Conservation (phyloP, 768 basidiomycete genomes). For the Naganishia onofrii region DNA sequence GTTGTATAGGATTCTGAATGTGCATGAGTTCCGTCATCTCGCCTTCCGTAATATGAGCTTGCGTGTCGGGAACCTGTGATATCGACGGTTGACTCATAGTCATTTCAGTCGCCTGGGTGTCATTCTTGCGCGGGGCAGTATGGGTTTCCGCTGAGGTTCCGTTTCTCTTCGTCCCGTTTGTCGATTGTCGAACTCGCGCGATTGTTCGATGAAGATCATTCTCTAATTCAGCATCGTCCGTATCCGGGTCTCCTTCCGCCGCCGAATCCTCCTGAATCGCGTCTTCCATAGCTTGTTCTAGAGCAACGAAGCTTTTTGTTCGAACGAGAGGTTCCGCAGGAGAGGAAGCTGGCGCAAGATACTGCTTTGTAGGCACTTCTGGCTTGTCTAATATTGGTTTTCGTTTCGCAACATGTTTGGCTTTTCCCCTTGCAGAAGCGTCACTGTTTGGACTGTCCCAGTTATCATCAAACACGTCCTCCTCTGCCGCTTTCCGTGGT, state of each 20-base stretch:
- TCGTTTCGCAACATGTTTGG: neutral
- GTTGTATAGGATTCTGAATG: neutral
- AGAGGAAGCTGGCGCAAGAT: conserved; percentile 11
- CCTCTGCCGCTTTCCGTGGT: conserved; percentile 6
- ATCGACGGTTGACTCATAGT: neutral
- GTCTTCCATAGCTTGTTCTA: conserved; percentile 11
- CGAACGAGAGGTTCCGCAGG: neutral
- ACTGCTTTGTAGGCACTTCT: neutral
- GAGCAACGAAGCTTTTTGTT: neutral
- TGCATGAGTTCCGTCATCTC: neutral
- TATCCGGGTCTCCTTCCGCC: conserved; percentile 15
- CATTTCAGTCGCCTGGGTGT: neutral
- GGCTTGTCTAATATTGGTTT: neutral
- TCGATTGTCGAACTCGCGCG: neutral
- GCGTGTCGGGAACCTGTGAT: conserved; percentile 17
- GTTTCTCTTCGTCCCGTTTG: neutral
- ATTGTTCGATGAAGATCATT: conserved; percentile 5
- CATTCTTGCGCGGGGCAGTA: neutral
- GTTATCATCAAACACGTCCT: conserved; percentile 4
- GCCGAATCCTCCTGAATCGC: conserved; percentile 14
- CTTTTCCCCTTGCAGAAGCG: neutral
- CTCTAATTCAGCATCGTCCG: conserved; percentile 7
- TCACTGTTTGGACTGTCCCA: neutral
- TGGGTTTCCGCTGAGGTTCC: neutral
- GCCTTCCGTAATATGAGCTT: neutral